Evolutionary conservation across 208 protist species (phyloP), one percentile per base, ranked within the genome.

Genomic region (Acanthamoeba castellanii): DNA sequence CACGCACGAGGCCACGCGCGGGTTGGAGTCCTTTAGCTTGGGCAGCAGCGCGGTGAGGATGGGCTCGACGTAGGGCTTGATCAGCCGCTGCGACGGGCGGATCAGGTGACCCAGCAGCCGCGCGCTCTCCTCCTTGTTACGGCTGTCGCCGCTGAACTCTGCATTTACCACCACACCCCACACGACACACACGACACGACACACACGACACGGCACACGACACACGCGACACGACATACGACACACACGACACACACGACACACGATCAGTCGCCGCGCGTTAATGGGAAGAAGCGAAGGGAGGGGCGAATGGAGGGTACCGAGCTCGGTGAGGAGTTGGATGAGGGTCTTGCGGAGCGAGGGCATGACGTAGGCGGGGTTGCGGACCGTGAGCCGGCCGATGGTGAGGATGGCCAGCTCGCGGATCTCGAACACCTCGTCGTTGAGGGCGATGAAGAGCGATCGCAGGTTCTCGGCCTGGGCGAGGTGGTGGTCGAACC

Each of bases 371-470:
- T 98, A 94, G 18, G 98, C 98, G 0, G 98, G 98, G 95, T 99
- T 99, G 85, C 94, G 93, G 22, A 92, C 55, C 13, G 97, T 97
- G 11, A 99, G 95, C 22, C 98, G 92, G 37, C 98, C 98, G 59
- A 99, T 96, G 7, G 99, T 95, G n/a, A 25, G 61, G 22, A 99
- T 97, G 20, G 98, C 96, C n/a, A 98, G 85, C 59, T 97, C 97
- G 22, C 98, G 87, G 50, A 99, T 98, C 45, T 95, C 47, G 96
- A 99, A 99, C 1, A 96, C 90, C 90, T 99, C 98, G 93, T 99
- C 98, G 92, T 99, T 99, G 20, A 99, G 93, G 0, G 98, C 98
- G 32, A 99, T 95, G 64, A 99, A 98, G 27, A 99, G 95, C 3
- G 92, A 96, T 47, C 97, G 94, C 20, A 99, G 85, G 92, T 97